Evolutionary conservation across 306 rosid genomes (phyloP), one percentile per base, ranked within the genome.

Genomic region (Cicer yamashitae): DNA sequence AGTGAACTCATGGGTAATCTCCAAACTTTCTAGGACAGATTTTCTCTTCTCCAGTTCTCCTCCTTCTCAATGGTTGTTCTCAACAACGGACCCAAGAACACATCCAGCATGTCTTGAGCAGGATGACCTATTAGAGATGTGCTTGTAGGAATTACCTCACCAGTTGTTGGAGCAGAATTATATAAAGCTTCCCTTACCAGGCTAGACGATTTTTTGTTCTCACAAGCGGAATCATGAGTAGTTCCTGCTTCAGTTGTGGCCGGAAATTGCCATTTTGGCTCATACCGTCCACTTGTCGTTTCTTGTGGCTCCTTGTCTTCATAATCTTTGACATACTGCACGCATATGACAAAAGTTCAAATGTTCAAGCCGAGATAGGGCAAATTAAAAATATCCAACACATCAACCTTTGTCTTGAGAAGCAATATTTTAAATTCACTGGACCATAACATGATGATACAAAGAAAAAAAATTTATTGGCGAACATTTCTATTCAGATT

Each of bases 81-180:
- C 71, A 89, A 79, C 89, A 86, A 83, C 38, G 94, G 90, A 73
- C 96, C 98, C 78, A 94, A 84, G 80, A 87, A 87, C 82, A 94
- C 81, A 71, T 90, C 84, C 75, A 91, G 77, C 96, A 94, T 91
- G 68, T 89, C 93, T 72, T 78, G 93, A 75, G 96, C 93, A 75
- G 96, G 91, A 81, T 94, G 83, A 70, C 77, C 88, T 17, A 84
- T 76, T 76, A 70, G 79, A 38, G 64, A 38, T 56, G 79, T 75
- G 71, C 44, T 72, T 51, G 67, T 48, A 62, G 15, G 57, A 54
- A 9, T 69, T 81, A 77, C 63, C 74, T 85, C 85, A 45, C 56
- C 76, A 9, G 78, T 59, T 47, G 58, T 70, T 77, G 66, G 40
- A 56, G 77, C 34, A 78, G 78, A 84, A 74, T 17, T 68, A 75